Evolutionary conservation across 352 stramenopile species (phyloP).

Genomic region (Phytophthora foliorum): DNA sequence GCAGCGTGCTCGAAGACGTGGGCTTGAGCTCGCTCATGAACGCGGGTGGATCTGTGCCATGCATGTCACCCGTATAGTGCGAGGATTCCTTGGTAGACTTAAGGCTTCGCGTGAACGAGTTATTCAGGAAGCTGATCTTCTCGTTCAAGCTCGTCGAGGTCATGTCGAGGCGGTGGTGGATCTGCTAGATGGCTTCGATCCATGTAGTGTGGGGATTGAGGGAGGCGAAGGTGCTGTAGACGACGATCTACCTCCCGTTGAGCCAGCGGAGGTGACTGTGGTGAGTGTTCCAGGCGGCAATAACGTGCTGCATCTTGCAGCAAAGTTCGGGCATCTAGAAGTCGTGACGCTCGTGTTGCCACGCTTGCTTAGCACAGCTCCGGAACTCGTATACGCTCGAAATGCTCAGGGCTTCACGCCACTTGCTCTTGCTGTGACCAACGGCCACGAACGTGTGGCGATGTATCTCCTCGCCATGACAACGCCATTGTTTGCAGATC

Average conservation of each 20-base stretch:
- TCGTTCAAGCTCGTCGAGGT: conserved; percentile 61
- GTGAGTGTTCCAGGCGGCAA: conserved; percentile 43
- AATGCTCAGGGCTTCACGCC: conserved; percentile 57
- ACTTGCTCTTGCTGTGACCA: conserved; percentile 56
- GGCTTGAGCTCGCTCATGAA: conserved; percentile 39
- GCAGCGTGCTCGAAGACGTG: conserved; percentile 35
- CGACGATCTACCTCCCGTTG: conserved; percentile 17
- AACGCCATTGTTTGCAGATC: conserved; percentile 43
- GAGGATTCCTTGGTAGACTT: conserved; percentile 60
- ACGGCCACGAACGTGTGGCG: conserved; percentile 61
- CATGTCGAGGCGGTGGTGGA: conserved; percentile 69
- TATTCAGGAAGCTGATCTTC: conserved; percentile 55
- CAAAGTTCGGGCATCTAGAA: conserved; percentile 56
- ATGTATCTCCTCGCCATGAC: conserved; percentile 71
- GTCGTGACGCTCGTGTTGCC: conserved; percentile 65
- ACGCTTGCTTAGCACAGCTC: conserved; percentile 38
- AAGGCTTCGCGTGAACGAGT: conserved; percentile 30
- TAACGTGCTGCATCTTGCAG: conserved; percentile 62
- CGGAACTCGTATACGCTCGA: conserved; percentile 43
- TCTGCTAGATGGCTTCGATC: conserved; percentile 65
- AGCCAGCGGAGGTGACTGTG: conserved; percentile 48
- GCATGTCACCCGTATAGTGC: conserved; percentile 61
- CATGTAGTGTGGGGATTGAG: conserved; percentile 23
- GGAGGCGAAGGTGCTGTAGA: neutral
- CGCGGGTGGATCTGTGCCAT: conserved; percentile 44